A percentile compares a stretch with the other conserved stretches of the same genome.
These are phyloP conservation scores for Pugionium dolabratum DNA, from an alignment of 345 rosid species.

Conservation along the genomic window DNA sequence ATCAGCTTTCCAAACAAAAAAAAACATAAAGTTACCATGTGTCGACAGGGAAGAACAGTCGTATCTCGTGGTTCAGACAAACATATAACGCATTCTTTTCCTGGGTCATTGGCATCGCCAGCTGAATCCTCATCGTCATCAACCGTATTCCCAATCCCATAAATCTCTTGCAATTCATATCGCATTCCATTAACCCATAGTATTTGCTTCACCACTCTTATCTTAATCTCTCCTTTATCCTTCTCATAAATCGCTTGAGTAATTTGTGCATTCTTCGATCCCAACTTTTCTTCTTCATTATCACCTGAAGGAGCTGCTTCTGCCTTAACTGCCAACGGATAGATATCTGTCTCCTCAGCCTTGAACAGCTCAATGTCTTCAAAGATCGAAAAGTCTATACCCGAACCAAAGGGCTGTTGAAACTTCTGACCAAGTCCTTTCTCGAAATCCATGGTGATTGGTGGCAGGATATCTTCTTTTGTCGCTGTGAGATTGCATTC, in stretches of 20 bases:
- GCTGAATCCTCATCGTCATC: conserved; percentile 42
- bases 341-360: conserved; percentile 42
- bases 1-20: neutral
- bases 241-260: conserved; percentile 57
- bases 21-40: conserved; percentile 55
- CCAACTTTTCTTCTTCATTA: conserved; percentile 38
- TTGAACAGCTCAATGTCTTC: conserved; percentile 54
- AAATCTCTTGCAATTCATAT: conserved; percentile 81
- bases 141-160: conserved; percentile 69
- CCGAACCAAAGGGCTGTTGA: conserved; percentile 68
- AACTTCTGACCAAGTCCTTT: conserved; percentile 83
- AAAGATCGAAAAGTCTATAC: conserved; percentile 63
- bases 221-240: conserved; percentile 54
- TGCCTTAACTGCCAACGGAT: conserved; percentile 67
- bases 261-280: conserved; percentile 54
- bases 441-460: conserved; percentile 56
- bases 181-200: conserved; percentile 63
- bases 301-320: conserved; percentile 48
- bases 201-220: conserved; percentile 59
- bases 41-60: conserved; percentile 88
- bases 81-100: conserved; percentile 87
- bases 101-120: conserved; percentile 41
- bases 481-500: conserved; percentile 52
- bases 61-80: conserved; percentile 75
- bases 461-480: conserved; percentile 54